Evolutionary conservation across 331 rosid genomes (phyloP), one percentile per base, ranked within the genome.

Genomic region (Rosa hybrid): DNA sequence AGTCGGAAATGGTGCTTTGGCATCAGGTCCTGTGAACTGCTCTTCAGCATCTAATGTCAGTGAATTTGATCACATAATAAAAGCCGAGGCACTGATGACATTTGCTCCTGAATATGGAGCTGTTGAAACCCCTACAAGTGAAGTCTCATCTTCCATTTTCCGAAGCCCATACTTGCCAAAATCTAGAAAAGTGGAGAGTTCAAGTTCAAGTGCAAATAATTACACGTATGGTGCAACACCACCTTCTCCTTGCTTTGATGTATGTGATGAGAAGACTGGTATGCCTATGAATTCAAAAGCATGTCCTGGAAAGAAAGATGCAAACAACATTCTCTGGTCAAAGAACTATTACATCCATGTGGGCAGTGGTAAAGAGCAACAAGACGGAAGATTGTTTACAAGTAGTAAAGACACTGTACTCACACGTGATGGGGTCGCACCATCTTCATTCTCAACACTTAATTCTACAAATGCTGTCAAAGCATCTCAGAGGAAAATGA

Each of bases 101-200:
- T 89, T 96, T 86, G 97, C 99, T 84, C 86, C 92, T 73, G 99
- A 96, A 85, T 96, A 90, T 90, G 98, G 99, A 77, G 99, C 99
- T 45, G 99, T 96, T 78, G 99, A 96, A 86, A 85, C 93, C 53
- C 90, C 96, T 72, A 70, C 89, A 27, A 90, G 91, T 86, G 96
- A 91, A 83, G 69, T 91, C 49, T 91, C 98, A 34, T 83, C 97
- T 13, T 84, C 97, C 77, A 79, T 93, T 73, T 96, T 93, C 80
- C 91, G 85, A 85, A 93, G 92, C 81, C 98, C 99, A 7, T 96
- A 96, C 88, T 75, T 87, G 80, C 99, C 99, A 23, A 85, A 88
- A 73, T 90, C 93, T 77, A 89, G 88, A 79, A 86, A 84, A 80
- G 88, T 84, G 30, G 97, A 91, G 53, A 88, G 92, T 89, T 88